Evolutionary conservation across 75 land plant species (phyloP).

Genomic region (Selaginella tamariscina): DNA sequence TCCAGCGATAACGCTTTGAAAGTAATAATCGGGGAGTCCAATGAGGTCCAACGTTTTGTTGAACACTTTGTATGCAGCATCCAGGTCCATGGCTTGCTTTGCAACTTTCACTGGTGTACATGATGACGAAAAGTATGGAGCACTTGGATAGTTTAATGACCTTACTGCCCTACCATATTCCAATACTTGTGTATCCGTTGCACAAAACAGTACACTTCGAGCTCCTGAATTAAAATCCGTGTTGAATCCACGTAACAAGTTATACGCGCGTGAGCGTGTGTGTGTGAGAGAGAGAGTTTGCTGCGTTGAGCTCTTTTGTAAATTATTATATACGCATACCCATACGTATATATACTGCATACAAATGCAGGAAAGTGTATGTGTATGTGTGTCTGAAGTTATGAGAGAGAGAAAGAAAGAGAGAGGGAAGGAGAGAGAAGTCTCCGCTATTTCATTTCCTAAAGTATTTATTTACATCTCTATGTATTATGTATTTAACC

Average conservation of each 20-base stretch:
- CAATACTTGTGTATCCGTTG: conserved; percentile 75
- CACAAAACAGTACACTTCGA: conserved; percentile 78
- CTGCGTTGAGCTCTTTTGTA: too few species aligned
- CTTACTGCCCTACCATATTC: conserved; percentile 58
- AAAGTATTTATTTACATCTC: too few species aligned
- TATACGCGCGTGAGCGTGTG: not conserved
- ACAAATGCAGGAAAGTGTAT: too few species aligned
- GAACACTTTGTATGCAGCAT: conserved; percentile 50
- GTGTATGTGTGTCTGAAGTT: too few species aligned
- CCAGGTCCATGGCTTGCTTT: conserved; percentile 59
- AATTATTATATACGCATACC: too few species aligned
- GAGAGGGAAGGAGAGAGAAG: too few species aligned
- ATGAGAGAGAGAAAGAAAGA: too few species aligned
- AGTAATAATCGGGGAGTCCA: conserved; percentile 15
- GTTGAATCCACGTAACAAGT: not conserved
- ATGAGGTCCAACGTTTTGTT: conserved; percentile 67
- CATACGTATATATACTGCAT: too few species aligned
- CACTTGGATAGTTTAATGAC: conserved; percentile 67
- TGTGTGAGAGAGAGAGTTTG: too few species aligned
- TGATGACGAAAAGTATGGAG: conserved; percentile 62
- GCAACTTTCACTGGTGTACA: conserved; percentile 70
- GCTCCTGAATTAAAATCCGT: conserved; percentile 44
- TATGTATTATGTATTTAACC: too few species aligned
- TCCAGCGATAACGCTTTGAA: not conserved
- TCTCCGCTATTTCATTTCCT: too few species aligned